Conservation (phyloP, 2,329 filamentous ascomycete genomes). For the Nigrospora sphaerica region DNA sequence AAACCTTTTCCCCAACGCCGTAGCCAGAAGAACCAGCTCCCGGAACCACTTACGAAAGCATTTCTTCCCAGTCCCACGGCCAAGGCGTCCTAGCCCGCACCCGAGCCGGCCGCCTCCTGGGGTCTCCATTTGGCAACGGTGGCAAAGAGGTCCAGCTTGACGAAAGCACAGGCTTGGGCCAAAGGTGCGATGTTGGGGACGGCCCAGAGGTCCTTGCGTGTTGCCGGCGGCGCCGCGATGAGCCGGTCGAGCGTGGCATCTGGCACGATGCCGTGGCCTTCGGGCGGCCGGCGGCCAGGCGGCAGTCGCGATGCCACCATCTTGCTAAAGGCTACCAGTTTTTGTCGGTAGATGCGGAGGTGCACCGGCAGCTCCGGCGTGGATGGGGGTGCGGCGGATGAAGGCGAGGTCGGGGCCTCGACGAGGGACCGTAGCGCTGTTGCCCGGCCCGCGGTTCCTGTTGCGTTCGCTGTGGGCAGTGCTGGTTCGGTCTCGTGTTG, state of each 20-base stretch:
- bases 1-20: too few species aligned
- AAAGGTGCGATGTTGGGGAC: background rate
- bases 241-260: background rate
- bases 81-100: background rate
- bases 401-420: too few species aligned
- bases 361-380: too few species aligned
- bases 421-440: too few species aligned
- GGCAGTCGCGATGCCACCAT: background rate
- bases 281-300: background rate
- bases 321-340: background rate
- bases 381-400: too few species aligned
- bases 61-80: too few species aligned
- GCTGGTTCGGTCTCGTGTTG: too few species aligned
- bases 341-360: background rate
- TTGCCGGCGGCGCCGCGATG: background rate
- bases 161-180: background rate
- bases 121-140: background rate
- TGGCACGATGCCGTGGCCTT: background rate
- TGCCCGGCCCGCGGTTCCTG: too few species aligned
- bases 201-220: background rate
- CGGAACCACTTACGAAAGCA: too few species aligned
- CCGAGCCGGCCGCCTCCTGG: background rate
- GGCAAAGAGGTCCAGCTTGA: background rate
- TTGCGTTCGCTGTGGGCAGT: too few species aligned
- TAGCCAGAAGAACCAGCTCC: too few species aligned